A percentile compares a stretch with the other conserved stretches of the same genome.
Conservation (phyloP, 257 asterid genomes). For the Euphrasia confusa region DNA sequence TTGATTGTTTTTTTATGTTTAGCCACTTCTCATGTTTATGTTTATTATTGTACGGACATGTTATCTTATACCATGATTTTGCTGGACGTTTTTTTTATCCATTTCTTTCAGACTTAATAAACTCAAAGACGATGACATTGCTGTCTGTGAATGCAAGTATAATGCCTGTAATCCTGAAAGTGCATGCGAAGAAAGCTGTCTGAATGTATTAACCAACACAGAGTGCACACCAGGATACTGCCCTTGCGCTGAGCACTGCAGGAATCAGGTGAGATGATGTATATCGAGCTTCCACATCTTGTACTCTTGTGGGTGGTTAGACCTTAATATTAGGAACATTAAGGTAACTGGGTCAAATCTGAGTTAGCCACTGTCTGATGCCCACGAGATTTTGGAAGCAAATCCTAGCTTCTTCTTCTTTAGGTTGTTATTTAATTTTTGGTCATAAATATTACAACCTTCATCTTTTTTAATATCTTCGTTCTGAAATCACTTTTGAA, state of each 20-base stretch:
- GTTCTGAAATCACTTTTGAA: not conserved
- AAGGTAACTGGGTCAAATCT: not conserved
- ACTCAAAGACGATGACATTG: constrained; percentile 73
- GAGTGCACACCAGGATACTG: constrained; percentile 90
- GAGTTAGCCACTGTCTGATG: not conserved
- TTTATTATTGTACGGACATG: constrained; percentile 1
- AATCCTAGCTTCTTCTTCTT: not conserved
- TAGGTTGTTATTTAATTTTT: not conserved
- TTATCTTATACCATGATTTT: not conserved
- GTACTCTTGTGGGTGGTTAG: constrained; percentile 6
- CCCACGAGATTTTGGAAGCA: not conserved
- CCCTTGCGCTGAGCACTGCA: constrained; percentile 63
- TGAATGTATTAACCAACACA: constrained; percentile 83
- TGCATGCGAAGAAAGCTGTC: constrained; percentile 89
- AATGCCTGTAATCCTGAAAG: constrained; percentile 57
- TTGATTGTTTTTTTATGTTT: not conserved
- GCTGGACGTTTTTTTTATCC: not conserved
- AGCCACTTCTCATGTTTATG: not conserved
- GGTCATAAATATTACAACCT: not conserved
- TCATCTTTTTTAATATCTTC: not conserved
- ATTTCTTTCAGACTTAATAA: constrained; percentile 44
- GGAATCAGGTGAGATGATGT: constrained; percentile 59
- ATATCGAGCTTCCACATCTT: constrained; percentile 6
- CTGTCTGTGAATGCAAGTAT: constrained; percentile 74
- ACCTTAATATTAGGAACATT: not conserved